Evolutionary conservation across 441 rosid genomes (phyloP).

Genomic region (Bocquillonia castaneifolia): DNA sequence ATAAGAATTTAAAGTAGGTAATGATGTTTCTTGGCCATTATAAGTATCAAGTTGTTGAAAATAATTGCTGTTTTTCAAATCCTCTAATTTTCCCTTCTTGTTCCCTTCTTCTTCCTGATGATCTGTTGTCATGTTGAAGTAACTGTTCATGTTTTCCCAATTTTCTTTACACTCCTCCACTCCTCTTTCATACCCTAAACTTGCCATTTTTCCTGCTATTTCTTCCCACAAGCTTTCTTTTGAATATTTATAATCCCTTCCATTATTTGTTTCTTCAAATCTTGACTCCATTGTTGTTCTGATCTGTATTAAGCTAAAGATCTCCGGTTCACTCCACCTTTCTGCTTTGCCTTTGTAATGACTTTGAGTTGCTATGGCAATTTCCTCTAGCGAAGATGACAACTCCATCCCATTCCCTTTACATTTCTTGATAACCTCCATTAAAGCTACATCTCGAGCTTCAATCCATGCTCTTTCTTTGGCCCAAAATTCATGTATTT

Average conservation of each 20-base stretch:
- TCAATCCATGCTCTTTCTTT: constrained; percentile 49
- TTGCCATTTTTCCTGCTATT: constrained; percentile 37
- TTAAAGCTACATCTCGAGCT: constrained; percentile 44
- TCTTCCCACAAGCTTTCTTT: constrained; percentile 40
- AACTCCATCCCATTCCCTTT: constrained; percentile 20
- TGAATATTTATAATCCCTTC: constrained; percentile 9
- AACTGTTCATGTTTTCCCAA: constrained; percentile 34
- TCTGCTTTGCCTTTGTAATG: constrained; percentile 4
- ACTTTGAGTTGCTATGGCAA: constrained; percentile 16
- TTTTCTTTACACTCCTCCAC: constrained; percentile 33
- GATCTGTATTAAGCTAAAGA: constrained; percentile 34
- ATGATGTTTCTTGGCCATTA: constrained; percentile 19
- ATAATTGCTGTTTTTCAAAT: constrained; percentile 20
- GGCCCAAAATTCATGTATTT: constrained; percentile 42
- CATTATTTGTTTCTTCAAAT: constrained; percentile 27
- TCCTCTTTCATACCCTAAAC: constrained; percentile 33
- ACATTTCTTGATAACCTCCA: constrained; percentile 40
- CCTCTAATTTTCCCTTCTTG: constrained; percentile 25
- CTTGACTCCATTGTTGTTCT: constrained; percentile 33
- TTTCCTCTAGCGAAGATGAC: constrained; percentile 19
- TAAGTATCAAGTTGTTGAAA: constrained; percentile 19
- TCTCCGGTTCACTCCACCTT: constrained; percentile 38
- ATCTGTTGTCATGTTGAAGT: constrained; percentile 24
- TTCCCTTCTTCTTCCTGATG: constrained; percentile 5
- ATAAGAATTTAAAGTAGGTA: constrained; percentile 12